Evolutionary conservation across 2,329 filamentous ascomycete genomes (phyloP).

Genomic region (Beauveria medogensis): DNA sequence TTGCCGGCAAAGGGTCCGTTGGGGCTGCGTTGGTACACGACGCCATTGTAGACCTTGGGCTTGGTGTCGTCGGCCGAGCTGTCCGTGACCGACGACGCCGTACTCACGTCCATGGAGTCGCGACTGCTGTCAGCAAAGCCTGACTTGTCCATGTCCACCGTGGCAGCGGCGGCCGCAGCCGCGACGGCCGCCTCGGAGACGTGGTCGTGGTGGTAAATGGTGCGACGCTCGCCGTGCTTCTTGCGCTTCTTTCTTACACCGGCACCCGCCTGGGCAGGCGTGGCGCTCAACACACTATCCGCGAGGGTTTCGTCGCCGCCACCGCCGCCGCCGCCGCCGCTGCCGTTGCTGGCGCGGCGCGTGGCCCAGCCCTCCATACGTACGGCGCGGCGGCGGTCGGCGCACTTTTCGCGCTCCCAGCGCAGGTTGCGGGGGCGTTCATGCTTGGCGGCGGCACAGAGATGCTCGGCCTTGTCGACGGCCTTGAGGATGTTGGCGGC

Average conservation of each 20-base stretch:
- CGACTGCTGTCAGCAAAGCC: neutral
- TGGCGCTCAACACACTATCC: neutral
- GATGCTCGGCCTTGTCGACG: conserved; percentile 8
- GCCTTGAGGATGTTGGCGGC: conserved; percentile 11
- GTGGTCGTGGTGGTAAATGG: conserved; percentile 5
- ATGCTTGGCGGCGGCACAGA: conserved; percentile 1
- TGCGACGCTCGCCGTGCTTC: conserved; percentile 9
- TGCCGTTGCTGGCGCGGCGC: neutral
- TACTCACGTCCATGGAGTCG: conserved; percentile 5
- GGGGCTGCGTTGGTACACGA: conserved; percentile 55
- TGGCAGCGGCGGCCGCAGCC: conserved; percentile 1
- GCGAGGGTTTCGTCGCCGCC: neutral
- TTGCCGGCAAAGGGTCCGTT: conserved; percentile 55
- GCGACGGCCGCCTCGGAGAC: neutral
- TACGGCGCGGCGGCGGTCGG: conserved; percentile 4
- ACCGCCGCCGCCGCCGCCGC: neutral
- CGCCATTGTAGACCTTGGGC: conserved; percentile 45
- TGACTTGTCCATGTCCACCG: neutral
- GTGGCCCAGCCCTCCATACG: conserved; percentile 6
- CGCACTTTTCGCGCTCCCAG: conserved; percentile 11
- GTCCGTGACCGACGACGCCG: conserved; percentile 3
- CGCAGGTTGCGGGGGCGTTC: conserved; percentile 9
- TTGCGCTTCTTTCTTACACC: conserved; percentile 3
- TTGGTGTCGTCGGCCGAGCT: conserved; percentile 35
- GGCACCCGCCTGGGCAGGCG: neutral